Base-by-base conservation (phyloP, 2,329 filamentous ascomycete genomes). In the Aspergillus sp. region DNA sequence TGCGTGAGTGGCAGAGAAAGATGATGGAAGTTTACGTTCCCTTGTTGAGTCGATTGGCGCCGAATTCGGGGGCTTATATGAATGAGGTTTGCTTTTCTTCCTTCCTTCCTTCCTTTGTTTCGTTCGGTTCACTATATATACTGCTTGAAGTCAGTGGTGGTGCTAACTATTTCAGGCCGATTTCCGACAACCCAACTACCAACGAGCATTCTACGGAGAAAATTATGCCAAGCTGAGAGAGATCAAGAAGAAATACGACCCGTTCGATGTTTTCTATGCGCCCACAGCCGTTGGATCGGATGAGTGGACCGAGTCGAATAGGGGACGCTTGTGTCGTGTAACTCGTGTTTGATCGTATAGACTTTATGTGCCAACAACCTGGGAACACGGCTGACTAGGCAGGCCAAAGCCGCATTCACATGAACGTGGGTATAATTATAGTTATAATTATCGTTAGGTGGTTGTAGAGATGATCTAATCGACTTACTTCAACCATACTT, bases 211-310 rank as follows among this genome's bases (percentile, higher is more conserved):
- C 62, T 81, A 76, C 61, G 78, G 79, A 3, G 59, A 57, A 5
- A 80, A 78, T 59, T 80, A 80, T 53, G 62, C 60, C 2, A 67
- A 60, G 6, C 68, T 80, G 24, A 64, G 71, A 5, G 14, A 62
- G 14, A 69, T 81, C 51, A 81, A 81, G 71, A 62, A 68, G 16
- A 74, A 76, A 54, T 80, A 76, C 62, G 79, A 81, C 60, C 78
- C 78, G 5, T 42, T 71, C 1, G 68, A 71, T 36, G 60, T 79
- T 32, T 79, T 80, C 63, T 80, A 78, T 72, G 72, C 2, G 70
- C 36, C 20, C 6, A 79, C 76, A n/a, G 79, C 75, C 4, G 83
- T 86, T 6, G 83, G 82, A 0, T 83, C 80, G 57, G 83, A 85
- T 54, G 66, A 63, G 18, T 85, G 81, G 81, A 67, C 62, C 11